A percentile compares a stretch with the other conserved stretches of the same genome.
Conservation (phyloP, 208 protist species). For the Phytomonas sp. region DNA sequence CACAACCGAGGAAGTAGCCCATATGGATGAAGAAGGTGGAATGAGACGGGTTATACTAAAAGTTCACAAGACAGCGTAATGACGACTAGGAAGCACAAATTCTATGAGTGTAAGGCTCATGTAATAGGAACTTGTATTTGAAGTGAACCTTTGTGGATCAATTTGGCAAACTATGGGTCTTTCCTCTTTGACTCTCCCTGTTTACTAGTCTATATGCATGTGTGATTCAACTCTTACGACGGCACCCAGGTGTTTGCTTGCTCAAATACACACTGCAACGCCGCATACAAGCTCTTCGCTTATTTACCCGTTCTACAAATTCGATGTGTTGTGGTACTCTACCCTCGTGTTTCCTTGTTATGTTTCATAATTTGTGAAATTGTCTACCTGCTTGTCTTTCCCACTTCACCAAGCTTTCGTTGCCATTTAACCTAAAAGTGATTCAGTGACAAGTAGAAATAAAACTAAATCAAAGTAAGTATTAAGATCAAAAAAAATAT, state of each 20-base stretch:
- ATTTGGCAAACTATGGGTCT: background rate
- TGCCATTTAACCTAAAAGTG: background rate
- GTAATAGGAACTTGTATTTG: background rate
- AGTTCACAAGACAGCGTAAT: background rate
- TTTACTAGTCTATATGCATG: background rate
- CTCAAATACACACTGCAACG: background rate
- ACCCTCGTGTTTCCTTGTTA: background rate
- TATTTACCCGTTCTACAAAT: background rate
- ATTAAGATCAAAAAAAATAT: background rate
- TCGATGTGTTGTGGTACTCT: background rate
- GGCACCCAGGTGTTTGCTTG: background rate
- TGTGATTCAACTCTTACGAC: background rate
- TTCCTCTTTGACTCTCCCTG: background rate
- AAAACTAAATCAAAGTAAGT: background rate
- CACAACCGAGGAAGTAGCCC: slow-evolving; percentile 23
- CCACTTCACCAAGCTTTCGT: background rate
- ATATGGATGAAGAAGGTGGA: slow-evolving; percentile 37
- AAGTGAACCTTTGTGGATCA: background rate
- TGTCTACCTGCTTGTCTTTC: background rate
- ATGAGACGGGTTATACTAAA: slow-evolving; percentile 63
- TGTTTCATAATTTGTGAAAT: background rate
- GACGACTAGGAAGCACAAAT: background rate
- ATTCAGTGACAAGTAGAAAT: background rate
- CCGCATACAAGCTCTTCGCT: background rate
- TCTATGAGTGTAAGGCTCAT: background rate